Base-by-base conservation (phyloP, 2,329 filamentous ascomycete genomes). In the Ceratocystiopsis sp. region DNA sequence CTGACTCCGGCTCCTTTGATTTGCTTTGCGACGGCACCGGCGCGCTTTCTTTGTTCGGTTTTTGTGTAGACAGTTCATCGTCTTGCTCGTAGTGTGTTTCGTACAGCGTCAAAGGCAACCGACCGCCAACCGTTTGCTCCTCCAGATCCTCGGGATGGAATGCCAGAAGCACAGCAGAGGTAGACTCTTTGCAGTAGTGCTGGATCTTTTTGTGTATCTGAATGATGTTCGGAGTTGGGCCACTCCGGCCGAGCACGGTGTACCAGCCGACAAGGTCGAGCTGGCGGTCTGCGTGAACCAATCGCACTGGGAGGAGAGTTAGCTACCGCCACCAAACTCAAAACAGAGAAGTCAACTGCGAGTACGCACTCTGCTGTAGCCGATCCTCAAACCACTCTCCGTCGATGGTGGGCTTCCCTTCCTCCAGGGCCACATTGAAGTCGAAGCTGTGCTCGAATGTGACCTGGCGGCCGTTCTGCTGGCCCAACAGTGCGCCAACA, bases 391-490 rank as follows among this genome's bases (percentile, higher is more conserved):
- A 95, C 76, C 83, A 93, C 25, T 29, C 25, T 29, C 6, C 25
- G 10, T 29, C 25, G 25, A 29, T 9, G 9, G 25, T 29, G 25
- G 25, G 19, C 19, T 21, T 21, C 19, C 19, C 19, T 21, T 21
- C 19, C 19, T 21, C 4, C 19, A 21, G 19, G 19, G 19, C 19
- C 19, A 29, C 25, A 29, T 29, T 29, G 25, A 82, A 85, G 56
- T 95, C 86, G 57, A 94, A 96, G 4, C 84, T 86, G 64, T 93
- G 80, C 59, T 96, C 89, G 51, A 95, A 78, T 11, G 84, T 94
- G 53, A 95, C 80, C 54, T 89, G 79, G 45, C 85, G 80, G 17
- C 89, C 89, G 66, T 85, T 83, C 53, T 95, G 87, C 56, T 91
- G 84, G 15, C 91, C 91, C 7, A 98, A 64, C n/a, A 98, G 69